These are phyloP conservation scores for Cinnamomum chago DNA, from an alignment of 164 flowering plant species.

Conservation along the genomic window DNA sequence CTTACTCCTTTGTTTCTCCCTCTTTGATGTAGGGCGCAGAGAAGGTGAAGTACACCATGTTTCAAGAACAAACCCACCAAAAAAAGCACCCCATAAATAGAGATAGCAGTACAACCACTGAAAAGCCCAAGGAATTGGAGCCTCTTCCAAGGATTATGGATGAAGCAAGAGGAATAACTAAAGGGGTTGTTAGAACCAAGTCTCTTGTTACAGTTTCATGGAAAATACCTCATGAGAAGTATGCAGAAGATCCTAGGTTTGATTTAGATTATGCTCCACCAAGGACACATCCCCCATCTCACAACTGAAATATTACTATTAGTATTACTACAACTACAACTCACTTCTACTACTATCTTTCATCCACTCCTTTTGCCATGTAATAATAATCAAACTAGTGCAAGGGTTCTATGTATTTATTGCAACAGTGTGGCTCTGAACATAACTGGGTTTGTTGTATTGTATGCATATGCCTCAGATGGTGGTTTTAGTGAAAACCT, in stretches of 20 bases:
- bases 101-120: slow-evolving; percentile 14
- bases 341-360: background rate
- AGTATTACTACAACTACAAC: background rate
- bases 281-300: slow-evolving; percentile 64
- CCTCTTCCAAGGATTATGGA: slow-evolving; percentile 9
- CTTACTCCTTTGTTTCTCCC: background rate
- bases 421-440: background rate
- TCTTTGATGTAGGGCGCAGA: slow-evolving; percentile 19
- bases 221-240: slow-evolving; percentile 21
- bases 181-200: slow-evolving; percentile 22
- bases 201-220: slow-evolving; percentile 24
- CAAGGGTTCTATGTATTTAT: background rate
- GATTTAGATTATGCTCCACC: slow-evolving; percentile 59
- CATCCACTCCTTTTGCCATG: background rate
- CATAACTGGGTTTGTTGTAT: slow-evolving; percentile 7
- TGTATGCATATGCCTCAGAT: slow-evolving; percentile 9
- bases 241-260: slow-evolving; percentile 21
- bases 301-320: slow-evolving; percentile 35
- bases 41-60: background rate
- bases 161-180: slow-evolving; percentile 1
- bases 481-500: background rate
- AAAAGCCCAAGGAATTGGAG: slow-evolving; percentile 8
- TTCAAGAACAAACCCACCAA: background rate
- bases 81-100: background rate
- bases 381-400: background rate